A percentile compares a stretch with the other conserved stretches of the same genome.
Conservation (phyloP, 2,329 filamentous ascomycete species). For the Pseudogymnoascus sp. region DNA sequence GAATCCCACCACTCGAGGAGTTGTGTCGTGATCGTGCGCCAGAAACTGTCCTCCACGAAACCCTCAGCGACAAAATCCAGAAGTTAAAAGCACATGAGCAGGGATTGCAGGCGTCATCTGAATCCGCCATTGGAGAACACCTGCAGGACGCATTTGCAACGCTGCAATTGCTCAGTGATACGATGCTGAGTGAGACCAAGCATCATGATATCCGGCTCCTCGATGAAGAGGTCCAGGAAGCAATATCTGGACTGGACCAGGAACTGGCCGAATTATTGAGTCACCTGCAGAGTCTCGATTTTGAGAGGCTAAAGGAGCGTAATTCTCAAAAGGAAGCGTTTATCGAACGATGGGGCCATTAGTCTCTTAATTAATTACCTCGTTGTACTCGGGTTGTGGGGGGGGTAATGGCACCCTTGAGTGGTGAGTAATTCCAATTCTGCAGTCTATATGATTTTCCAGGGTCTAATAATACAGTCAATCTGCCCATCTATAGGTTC, state of each 20-base stretch:
- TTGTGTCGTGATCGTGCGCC: conserved; percentile 22
- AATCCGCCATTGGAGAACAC: conserved; percentile 35
- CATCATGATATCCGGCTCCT: conserved; percentile 42
- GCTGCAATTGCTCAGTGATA: conserved; percentile 43
- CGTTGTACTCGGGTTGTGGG: neutral
- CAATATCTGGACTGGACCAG: conserved; percentile 33
- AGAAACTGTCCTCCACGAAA: conserved; percentile 23
- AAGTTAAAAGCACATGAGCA: conserved; percentile 40
- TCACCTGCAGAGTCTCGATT: conserved; percentile 29
- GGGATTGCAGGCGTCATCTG: conserved; percentile 45
- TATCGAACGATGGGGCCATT: conserved; percentile 34
- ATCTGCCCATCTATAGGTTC: conserved; percentile 24
- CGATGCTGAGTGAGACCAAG: conserved; percentile 45
- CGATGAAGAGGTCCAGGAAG: conserved; percentile 46
- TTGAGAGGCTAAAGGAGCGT: conserved; percentile 31
- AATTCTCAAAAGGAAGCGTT: conserved; percentile 46
- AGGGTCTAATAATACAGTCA: conserved; percentile 1
- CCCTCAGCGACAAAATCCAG: conserved; percentile 31
- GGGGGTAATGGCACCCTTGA: neutral
- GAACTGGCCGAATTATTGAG: conserved; percentile 34
- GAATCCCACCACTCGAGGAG: conserved; percentile 36
- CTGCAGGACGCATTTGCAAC: conserved; percentile 43
- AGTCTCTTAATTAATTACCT: neutral
- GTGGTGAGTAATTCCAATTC: neutral
- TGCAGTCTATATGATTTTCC: neutral